phyloP scores from a whole-genome alignment of 192 early-diverging fungal species.

The Coemansia sp. region DNA sequence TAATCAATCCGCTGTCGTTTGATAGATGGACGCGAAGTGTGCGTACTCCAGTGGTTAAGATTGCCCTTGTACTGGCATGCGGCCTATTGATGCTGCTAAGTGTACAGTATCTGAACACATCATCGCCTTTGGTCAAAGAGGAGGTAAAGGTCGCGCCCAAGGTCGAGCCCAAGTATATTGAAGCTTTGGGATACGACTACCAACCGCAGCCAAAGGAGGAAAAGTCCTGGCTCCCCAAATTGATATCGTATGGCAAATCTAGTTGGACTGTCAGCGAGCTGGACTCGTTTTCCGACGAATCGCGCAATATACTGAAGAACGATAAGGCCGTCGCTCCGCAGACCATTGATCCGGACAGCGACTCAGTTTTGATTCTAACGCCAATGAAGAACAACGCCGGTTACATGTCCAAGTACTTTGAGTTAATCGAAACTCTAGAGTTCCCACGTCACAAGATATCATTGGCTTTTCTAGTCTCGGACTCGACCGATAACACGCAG shows the following conservation, averaged over 20 bases:
- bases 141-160: background rate
- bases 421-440: conserved; percentile 54
- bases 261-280: background rate
- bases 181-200: conserved; percentile 31
- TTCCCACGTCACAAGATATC: conserved; percentile 67
- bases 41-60: background rate
- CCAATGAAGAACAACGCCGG: conserved; percentile 64
- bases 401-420: conserved; percentile 63
- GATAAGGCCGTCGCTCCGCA: conserved; percentile 25
- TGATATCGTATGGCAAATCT: background rate
- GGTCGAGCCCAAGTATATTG: conserved; percentile 16
- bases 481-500: conserved; percentile 62
- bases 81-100: conserved; percentile 5
- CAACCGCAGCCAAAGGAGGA: conserved; percentile 20
- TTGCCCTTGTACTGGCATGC: conserved; percentile 11
- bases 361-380: conserved; percentile 63
- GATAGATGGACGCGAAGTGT: conserved; percentile 19
- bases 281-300: conserved; percentile 23
- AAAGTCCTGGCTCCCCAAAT: conserved; percentile 40
- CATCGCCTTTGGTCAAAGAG: background rate
- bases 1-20: background rate
- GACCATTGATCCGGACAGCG: conserved; percentile 30
- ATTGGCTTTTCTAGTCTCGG: conserved; percentile 67
- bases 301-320: conserved; percentile 25
- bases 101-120: background rate